Evolutionary conservation across 192 early-diverging fungal species (phyloP), one percentile per base, ranked within the genome.

Genomic region (Backusella parvicylindrica): DNA sequence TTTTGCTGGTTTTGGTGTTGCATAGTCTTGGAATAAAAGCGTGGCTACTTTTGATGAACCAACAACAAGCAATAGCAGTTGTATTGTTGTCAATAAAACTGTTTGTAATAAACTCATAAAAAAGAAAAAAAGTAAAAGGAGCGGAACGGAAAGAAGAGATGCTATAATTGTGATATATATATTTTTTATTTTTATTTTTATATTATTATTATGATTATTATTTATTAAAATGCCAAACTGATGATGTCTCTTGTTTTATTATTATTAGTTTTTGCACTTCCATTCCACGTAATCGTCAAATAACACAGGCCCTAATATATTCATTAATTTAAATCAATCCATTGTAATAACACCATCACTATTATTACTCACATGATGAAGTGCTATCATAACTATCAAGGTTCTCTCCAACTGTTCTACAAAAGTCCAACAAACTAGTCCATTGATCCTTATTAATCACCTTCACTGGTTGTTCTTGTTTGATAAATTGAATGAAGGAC

Each of bases 391-490:
- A 78, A 32, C 40, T 49, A n/a, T 49, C 36, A 21, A 78, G 67
- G 21, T 70, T 43, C 21, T 69, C 49, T 11, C 72, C 68, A 13
- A 78, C 68, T 23, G 50, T 38, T 70, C 38, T 56, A 32, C 64
- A 68, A n/a, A 74, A 78, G 26, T 78, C 77, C 5, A 78, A 63
- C 6, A 78, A 9, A 47, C 72, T 78, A 4, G 60, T 43, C 77
- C 77, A 78, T 70, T 78, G 77, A 50, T 78, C 77, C 32, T 78
- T 78, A 26, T 78, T 78, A n/a, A 78, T 73, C 15, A 78, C 77
- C 64, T 74, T 74, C 15, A 78, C 72, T 4, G 77, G 77, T 6
- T 35, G 2, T 23, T 40, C 70, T 65, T 74, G 68, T 6, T 68
- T 67, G 16, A 78, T 28, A 37, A 74, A 78, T 18, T 74, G 47